phyloP scores from a whole-genome alignment of 148 eudicot genomes.

The Heliosperma pusillum region DNA sequence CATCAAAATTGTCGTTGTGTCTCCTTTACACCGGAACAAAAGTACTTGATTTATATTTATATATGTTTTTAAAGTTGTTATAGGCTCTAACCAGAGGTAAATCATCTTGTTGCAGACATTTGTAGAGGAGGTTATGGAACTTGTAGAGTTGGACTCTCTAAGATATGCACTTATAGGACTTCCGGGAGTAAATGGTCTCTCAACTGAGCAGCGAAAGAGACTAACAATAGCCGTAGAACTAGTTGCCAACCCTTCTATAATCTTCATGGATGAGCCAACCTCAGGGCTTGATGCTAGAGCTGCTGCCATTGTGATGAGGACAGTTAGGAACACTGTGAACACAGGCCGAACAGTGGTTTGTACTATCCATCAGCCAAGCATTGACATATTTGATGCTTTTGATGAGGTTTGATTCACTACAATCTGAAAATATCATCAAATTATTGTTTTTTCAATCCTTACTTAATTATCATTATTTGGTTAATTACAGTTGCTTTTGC shows the following conservation, averaged over 20 bases:
- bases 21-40: background rate
- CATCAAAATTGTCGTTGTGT: background rate
- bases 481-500: constrained; percentile 44
- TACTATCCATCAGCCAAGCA: constrained; percentile 19
- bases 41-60: background rate
- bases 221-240: constrained; percentile 10
- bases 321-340: constrained; percentile 11
- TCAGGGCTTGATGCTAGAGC: constrained; percentile 17
- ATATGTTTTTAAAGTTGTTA: background rate
- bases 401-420: constrained; percentile 7
- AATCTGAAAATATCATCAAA: background rate
- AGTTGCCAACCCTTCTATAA: constrained; percentile 16
- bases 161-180: constrained; percentile 13
- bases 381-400: constrained; percentile 18
- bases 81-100: background rate
- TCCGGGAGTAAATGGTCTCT: constrained; percentile 12
- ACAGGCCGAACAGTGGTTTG: constrained; percentile 15
- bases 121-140: constrained; percentile 11
- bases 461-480: background rate
- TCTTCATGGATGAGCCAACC: constrained; percentile 18
- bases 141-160: constrained; percentile 8
- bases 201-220: constrained; percentile 17
- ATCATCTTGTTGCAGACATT: constrained; percentile 10
- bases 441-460: background rate
- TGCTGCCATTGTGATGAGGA: constrained; percentile 16